Conservation (phyloP, 441 rosid genomes). For the Bocquillonia castaneifolia region DNA sequence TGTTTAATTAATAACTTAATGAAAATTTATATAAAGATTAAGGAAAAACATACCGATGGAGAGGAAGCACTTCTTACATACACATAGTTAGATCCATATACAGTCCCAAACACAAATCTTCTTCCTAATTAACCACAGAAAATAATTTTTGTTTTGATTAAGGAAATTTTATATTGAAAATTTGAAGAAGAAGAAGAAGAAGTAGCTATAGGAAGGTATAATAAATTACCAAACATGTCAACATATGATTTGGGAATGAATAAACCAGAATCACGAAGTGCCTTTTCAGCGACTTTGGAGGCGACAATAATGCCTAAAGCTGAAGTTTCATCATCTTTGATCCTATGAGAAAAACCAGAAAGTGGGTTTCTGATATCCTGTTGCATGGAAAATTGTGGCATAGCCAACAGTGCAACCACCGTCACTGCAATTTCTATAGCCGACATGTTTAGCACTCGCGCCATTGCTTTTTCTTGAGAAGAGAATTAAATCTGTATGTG, state of each 20-base stretch:
- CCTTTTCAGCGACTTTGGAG: neutral
- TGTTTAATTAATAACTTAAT: neutral
- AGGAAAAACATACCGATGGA: neutral
- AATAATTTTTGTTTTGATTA: neutral
- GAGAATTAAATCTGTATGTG: too few relatives aligned
- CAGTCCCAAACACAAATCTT: neutral
- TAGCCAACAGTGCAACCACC: slow-evolving; percentile 4
- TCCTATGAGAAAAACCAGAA: neutral
- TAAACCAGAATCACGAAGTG: neutral
- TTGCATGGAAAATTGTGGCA: slow-evolving; percentile 3
- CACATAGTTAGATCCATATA: neutral
- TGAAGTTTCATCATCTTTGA: neutral
- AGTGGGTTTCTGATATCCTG: neutral
- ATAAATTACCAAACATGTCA: neutral
- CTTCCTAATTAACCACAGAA: neutral
- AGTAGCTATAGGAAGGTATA: neutral
- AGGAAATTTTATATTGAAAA: too few relatives aligned
- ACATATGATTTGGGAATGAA: neutral
- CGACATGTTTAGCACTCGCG: too few relatives aligned
- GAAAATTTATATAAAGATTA: neutral
- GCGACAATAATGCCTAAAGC: neutral
- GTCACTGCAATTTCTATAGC: too few relatives aligned
- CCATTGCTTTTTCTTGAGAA: too few relatives aligned
- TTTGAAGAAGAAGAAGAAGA: too few relatives aligned
- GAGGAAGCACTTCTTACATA: neutral